Conservation (phyloP, 441 rosid species). For the Adansonia grandidieri region DNA sequence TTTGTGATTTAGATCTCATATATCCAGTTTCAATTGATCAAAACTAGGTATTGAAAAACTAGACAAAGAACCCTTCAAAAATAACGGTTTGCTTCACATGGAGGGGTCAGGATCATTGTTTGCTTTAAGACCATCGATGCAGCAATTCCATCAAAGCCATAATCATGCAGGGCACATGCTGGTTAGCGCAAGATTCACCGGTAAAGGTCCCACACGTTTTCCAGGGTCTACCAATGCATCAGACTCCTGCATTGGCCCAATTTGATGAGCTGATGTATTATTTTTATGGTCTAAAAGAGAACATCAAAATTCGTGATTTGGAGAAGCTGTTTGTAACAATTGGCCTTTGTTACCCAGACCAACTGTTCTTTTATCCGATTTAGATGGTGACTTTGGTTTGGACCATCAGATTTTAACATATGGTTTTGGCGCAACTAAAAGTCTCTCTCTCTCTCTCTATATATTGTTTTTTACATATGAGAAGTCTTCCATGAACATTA, state of each 20-base stretch:
- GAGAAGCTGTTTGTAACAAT: background rate
- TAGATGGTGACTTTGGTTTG: background rate
- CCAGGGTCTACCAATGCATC: slow-evolving; percentile 4
- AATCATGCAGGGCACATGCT: slow-evolving; percentile 44
- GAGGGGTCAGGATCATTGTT: slow-evolving; percentile 34
- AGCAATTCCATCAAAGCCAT: slow-evolving; percentile 24
- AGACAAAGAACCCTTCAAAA: background rate
- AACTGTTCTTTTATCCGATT: background rate
- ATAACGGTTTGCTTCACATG: slow-evolving; percentile 32
- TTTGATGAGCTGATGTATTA: background rate
- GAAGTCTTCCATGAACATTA: background rate
- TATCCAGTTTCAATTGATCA: background rate
- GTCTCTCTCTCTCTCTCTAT: too few species aligned
- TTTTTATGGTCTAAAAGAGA: background rate
- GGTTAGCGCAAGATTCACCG: slow-evolving; percentile 29
- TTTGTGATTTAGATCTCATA: background rate
- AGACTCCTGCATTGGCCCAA: background rate
- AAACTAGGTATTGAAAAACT: slow-evolving; percentile 1
- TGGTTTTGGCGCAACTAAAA: background rate
- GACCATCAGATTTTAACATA: too few species aligned
- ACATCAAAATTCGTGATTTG: background rate
- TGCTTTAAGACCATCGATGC: slow-evolving; percentile 24
- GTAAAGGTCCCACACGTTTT: slow-evolving; percentile 50
- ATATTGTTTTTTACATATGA: too few species aligned
- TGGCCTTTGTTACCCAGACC: slow-evolving; percentile 1